Conservation (phyloP, 148 eudicot species). For the Dianthus caryophyllus region DNA sequence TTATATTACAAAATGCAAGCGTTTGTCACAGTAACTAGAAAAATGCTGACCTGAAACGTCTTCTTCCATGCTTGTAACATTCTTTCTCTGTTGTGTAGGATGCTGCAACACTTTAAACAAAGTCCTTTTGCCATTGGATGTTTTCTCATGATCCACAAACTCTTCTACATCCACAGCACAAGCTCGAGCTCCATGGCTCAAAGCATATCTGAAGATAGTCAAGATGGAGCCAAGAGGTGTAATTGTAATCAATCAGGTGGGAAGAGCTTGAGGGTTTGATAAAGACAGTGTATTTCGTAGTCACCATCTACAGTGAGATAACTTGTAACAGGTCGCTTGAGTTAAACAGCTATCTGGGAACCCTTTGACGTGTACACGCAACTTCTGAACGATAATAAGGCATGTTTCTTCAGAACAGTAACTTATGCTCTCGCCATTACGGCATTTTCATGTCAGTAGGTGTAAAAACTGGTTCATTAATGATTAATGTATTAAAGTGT, state of each 20-base stretch:
- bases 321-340: not conserved
- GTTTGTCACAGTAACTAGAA: not conserved
- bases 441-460: not conserved
- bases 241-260: not conserved
- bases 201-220: conserved; percentile 65
- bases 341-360: not conserved
- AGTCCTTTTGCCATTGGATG: conserved; percentile 20
- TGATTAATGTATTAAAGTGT: too few relatives aligned
- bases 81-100: conserved; percentile 51
- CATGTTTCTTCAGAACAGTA: not conserved
- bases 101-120: conserved; percentile 46
- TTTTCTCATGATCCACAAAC: conserved; percentile 29
- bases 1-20: not conserved
- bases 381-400: not conserved
- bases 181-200: conserved; percentile 65
- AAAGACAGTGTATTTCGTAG: not conserved
- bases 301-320: not conserved
- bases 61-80: conserved; percentile 28
- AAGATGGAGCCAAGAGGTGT: conserved; percentile 21
- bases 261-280: not conserved
- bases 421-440: not conserved
- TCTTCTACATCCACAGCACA: conserved; percentile 74
- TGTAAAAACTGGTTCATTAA: not conserved
- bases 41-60: conserved; percentile 40
- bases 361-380: not conserved